Base-by-base conservation (phyloP, 2,329 filamentous ascomycete genomes). In the Penicillium sp. region DNA sequence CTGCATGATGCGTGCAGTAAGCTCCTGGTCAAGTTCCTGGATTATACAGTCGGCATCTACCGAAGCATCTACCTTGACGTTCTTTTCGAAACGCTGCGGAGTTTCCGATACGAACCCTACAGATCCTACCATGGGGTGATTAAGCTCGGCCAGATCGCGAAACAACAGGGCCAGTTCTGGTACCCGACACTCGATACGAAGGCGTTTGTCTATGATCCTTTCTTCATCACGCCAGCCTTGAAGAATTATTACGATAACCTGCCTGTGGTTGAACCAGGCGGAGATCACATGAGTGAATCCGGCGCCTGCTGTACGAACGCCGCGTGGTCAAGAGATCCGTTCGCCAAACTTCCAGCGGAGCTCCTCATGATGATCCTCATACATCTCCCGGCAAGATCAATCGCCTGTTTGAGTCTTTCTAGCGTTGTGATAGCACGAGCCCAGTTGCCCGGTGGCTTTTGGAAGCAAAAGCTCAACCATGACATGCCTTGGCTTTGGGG, bases 401-500 rank as follows among this genome's bases (percentile, higher is more conserved):
- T 52, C 4, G 3, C 7, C 13, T 1, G 6, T 1, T 24, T 41
- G 14, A 41, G 37, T 4, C n/a, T 19, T 19, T 24, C 37, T 16
- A 52, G 36, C 27, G 18, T n/a, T 11, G 24, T 14, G 2, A 37
- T 41, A 18, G 37, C 22, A 18, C 14, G 7, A 6, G 14, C 31
- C 2, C 33, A 22, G 4, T 33, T 52, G 9, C 16, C 18, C 11
- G 22, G 7, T 35, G n/a, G 36, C n/a, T 52, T 52, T 18, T 52
- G 50, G 50, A 52, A 35, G 16, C n/a, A 52, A 14, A 52, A 52
- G n/a, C 22, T 52, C 33, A 18, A 22, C 13, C 37, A 5, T 18
- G 36, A 52, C 50, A 31, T 52, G 50, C 50, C 50, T 19, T 52
- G 50, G 50, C 36, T 52, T 24, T 52, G 36, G 22, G 50, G 43